phyloP scores from a whole-genome alignment of 108 stramenopile species.

The Cyclotella cryptica region DNA sequence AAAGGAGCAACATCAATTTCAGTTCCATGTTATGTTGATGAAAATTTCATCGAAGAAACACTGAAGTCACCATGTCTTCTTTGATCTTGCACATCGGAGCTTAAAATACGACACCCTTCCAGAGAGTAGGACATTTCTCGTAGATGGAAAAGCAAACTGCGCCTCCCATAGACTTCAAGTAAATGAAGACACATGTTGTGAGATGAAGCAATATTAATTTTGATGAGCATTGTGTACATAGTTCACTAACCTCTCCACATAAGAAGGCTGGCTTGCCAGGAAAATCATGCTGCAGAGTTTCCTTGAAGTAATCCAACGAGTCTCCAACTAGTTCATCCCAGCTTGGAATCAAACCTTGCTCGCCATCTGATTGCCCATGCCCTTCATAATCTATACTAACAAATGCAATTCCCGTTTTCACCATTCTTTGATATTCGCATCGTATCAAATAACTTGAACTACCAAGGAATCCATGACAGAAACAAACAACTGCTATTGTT shows the following conservation, averaged over 20 bases:
- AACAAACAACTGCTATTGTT: conserved; percentile 60
- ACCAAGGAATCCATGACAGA: conserved; percentile 68
- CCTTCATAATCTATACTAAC: conserved; percentile 70
- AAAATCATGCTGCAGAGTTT: conserved; percentile 41
- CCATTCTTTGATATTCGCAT: conserved; percentile 47
- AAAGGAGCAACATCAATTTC: neutral
- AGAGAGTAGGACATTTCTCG: conserved; percentile 45
- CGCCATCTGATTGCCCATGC: conserved; percentile 63
- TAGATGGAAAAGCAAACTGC: conserved; percentile 57
- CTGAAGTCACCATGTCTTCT: conserved; percentile 49
- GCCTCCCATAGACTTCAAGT: conserved; percentile 60
- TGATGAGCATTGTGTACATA: too few relatives aligned
- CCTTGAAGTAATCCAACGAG: conserved; percentile 50
- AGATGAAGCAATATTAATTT: too few relatives aligned
- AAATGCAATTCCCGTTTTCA: conserved; percentile 60
- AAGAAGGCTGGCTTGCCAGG: conserved; percentile 50
- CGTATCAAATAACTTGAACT: conserved; percentile 53
- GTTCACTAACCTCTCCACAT: conserved; percentile 65
- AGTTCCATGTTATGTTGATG: neutral
- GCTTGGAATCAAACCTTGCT: conserved; percentile 50
- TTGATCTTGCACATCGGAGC: conserved; percentile 73
- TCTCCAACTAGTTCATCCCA: conserved; percentile 54
- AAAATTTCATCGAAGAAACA: neutral
- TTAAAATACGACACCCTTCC: conserved; percentile 59
- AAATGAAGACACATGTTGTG: too few relatives aligned